Percentiles rank a stretch among this genome's conserved stretches.
phyloP scores from a whole-genome alignment of 2,329 filamentous ascomycete genomes.

The Mollisiaceae sp. region DNA sequence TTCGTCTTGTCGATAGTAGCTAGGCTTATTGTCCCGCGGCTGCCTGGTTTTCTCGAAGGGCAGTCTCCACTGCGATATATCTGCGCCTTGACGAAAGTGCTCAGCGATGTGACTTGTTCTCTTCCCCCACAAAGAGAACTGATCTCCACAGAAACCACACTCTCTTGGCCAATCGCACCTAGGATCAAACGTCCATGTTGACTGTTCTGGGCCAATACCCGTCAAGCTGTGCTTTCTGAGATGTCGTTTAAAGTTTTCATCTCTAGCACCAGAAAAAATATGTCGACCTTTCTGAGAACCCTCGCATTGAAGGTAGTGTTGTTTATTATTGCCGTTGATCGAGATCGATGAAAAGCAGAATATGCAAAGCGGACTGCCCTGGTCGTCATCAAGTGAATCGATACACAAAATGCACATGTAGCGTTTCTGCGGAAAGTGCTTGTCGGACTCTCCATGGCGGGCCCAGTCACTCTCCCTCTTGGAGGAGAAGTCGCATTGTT shows the following conservation, averaged over 20 bases:
- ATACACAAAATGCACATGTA: not conserved
- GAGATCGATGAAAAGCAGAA: not conserved
- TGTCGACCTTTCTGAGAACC: not conserved
- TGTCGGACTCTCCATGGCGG: not conserved
- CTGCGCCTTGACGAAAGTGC: slow-evolving; percentile 2
- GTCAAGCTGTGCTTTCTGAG: not conserved
- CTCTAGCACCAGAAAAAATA: not conserved
- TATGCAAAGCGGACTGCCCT: not conserved
- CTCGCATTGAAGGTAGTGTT: not conserved
- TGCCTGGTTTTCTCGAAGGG: slow-evolving; percentile 7
- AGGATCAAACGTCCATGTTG: not conserved
- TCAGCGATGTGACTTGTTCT: slow-evolving; percentile 13
- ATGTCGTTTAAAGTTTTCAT: not conserved
- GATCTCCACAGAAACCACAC: not conserved
- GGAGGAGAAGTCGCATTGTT: not conserved
- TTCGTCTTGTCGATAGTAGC: slow-evolving; percentile 5
- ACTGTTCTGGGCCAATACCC: not conserved
- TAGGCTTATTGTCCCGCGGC: not conserved
- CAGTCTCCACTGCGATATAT: slow-evolving; percentile 3
- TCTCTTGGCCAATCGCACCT: not conserved
- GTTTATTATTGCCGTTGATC: not conserved
- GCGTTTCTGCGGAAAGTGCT: not conserved
- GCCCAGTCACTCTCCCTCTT: not conserved
- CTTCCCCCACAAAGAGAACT: not conserved
- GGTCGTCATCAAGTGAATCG: not conserved